These are phyloP conservation scores for Pestalotiopsis sp. DNA, from an alignment of 2,329 filamentous ascomycete species.

Conservation along the genomic window DNA sequence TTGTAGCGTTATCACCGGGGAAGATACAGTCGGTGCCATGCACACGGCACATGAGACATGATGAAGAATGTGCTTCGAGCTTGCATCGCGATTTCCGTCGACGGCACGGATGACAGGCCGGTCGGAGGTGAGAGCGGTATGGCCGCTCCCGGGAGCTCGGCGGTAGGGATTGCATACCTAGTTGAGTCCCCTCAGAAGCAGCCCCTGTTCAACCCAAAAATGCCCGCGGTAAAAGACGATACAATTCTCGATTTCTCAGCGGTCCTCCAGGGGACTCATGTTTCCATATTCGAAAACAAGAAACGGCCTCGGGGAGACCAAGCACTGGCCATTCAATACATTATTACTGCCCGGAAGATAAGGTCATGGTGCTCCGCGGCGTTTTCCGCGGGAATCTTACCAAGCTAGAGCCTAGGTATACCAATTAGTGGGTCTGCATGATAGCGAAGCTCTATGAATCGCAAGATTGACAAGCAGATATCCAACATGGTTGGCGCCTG, in stretches of 20 bases:
- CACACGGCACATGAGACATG: constrained; percentile 58
- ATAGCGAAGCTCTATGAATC: neutral
- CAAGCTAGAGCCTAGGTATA: neutral
- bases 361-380: neutral
- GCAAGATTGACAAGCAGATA: neutral
- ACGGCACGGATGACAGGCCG: constrained; percentile 60
- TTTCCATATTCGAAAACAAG: too few species aligned
- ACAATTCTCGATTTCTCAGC: too few species aligned
- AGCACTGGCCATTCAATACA: neutral
- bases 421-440: neutral
- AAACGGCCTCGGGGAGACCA: too few species aligned
- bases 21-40: constrained; percentile 59
- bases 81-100: constrained; percentile 63
- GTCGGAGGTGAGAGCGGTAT: constrained; percentile 61
- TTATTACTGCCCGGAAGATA: neutral
- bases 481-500: neutral
- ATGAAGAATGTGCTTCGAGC: constrained; percentile 50
- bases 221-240: too few species aligned
- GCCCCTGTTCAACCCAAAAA: neutral
- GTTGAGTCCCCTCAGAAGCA: neutral
- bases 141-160: constrained; percentile 37
- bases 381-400: neutral
- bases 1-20: constrained; percentile 31
- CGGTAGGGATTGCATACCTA: constrained; percentile 11
- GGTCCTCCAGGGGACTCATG: too few species aligned